phyloP scores from a whole-genome alignment of 2,329 filamentous ascomycete species.

The Coccinonectria pachysandricola region DNA sequence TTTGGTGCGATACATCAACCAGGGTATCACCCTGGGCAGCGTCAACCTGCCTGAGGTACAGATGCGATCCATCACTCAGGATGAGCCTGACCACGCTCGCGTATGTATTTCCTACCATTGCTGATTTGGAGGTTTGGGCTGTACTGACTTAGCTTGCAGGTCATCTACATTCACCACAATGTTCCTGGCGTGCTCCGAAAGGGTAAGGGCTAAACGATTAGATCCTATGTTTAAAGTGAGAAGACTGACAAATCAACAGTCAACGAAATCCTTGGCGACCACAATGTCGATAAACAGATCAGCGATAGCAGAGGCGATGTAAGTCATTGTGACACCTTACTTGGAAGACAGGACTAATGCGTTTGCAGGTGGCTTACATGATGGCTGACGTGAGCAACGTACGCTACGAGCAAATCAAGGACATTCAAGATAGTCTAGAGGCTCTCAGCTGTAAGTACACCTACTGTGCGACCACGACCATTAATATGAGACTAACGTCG shows the following conservation, averaged over 20 bases:
- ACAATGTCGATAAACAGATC: conserved; percentile 99
- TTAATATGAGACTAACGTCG: conserved; percentile 5
- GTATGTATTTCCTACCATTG: conserved; percentile 28
- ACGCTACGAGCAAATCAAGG: conserved; percentile 68
- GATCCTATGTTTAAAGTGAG: neutral
- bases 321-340: too few species aligned
- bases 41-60: conserved; percentile 96
- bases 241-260: conserved; percentile 39
- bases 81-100: conserved; percentile 81
- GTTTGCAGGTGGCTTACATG: conserved; percentile 80
- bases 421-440: conserved; percentile 75
- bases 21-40: conserved; percentile 79
- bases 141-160: conserved; percentile 28
- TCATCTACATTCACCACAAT: conserved; percentile 96
- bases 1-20: conserved; percentile 89
- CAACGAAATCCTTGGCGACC: conserved; percentile 85
- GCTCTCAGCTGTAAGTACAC: conserved; percentile 64
- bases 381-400: conserved; percentile 97
- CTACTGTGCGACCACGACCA: too few species aligned
- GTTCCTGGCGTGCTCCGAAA: conserved; percentile 87
- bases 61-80: conserved; percentile 78
- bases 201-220: conserved; percentile 35
- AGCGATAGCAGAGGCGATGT: conserved; percentile 89
- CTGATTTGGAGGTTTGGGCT: neutral
- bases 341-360: too few species aligned